These are phyloP conservation scores for Ceratobasidium sp. DNA, from an alignment of 1,284 basidiomycete genomes.

Conservation along the genomic window DNA sequence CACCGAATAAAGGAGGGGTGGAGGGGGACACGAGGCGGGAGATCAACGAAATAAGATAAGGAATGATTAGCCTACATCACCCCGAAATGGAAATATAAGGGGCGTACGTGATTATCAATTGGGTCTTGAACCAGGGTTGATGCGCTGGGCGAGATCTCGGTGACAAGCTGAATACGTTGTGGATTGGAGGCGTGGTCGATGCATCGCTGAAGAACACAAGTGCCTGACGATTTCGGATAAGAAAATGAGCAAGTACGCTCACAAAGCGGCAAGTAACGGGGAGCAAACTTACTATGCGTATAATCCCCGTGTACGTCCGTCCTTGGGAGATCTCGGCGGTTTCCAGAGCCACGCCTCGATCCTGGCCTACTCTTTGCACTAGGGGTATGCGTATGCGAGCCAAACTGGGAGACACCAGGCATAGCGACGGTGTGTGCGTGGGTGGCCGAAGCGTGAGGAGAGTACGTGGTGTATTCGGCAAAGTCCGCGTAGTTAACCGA, in stretches of 20 bases:
- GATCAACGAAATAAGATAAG: too few species aligned
- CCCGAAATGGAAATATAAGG: too few species aligned
- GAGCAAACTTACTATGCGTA: slow-evolving; percentile 79
- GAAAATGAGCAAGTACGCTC: slow-evolving; percentile 88
- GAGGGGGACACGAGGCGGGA: too few species aligned
- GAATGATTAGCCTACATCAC: too few species aligned
- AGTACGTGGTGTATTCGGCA: too few species aligned
- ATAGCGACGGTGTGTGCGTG: slow-evolving; percentile 37
- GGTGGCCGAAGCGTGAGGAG: slow-evolving; percentile 28
- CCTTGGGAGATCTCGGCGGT: slow-evolving; percentile 47
- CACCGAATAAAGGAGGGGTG: too few species aligned
- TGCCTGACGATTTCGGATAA: slow-evolving; percentile 88
- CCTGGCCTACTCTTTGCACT: slow-evolving; percentile 91
- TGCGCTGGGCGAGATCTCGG: slow-evolving; percentile 99
- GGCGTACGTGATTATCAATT: slow-evolving; percentile 92
- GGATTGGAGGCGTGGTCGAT: slow-evolving; percentile 98
- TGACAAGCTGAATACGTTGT: slow-evolving; percentile 96
- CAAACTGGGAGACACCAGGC: slow-evolving; percentile 42
- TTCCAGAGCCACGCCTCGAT: slow-evolving; percentile 71
- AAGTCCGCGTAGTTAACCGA: slow-evolving; percentile 81
- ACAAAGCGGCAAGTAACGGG: slow-evolving; percentile 20
- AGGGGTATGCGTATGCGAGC: slow-evolving; percentile 64
- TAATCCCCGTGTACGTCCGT: slow-evolving; percentile 43
- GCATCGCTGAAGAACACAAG: slow-evolving; percentile 98
- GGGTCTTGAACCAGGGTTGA: slow-evolving; percentile 98